These are phyloP conservation scores for Metarhizium humberi DNA, from an alignment of 2,329 filamentous ascomycete species.

Conservation along the genomic window DNA sequence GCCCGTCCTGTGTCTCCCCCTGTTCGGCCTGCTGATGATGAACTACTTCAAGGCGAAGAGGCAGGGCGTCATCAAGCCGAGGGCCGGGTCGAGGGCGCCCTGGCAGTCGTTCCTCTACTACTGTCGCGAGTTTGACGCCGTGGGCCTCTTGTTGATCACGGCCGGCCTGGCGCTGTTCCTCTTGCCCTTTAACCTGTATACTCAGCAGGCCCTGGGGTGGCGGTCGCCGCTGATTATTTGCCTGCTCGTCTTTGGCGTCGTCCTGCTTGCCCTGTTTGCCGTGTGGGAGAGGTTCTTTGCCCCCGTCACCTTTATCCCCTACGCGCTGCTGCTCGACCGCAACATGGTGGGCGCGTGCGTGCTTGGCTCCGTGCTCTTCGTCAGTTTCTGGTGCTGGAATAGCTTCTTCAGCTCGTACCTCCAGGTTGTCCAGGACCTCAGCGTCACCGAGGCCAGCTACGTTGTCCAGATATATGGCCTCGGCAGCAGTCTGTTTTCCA, in stretches of 20 bases:
- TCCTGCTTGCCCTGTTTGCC: slow-evolving; percentile 45
- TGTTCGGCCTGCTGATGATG: slow-evolving; percentile 46
- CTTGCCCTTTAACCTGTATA: slow-evolving; percentile 45
- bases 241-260: slow-evolving; percentile 47
- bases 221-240: slow-evolving; percentile 29
- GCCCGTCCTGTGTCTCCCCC: slow-evolving; percentile 50
- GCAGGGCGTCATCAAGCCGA: slow-evolving; percentile 39
- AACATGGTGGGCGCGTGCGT: slow-evolving; percentile 39
- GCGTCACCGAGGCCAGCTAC: slow-evolving; percentile 47
- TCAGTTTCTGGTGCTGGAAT: slow-evolving; percentile 37
- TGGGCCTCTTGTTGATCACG: slow-evolving; percentile 48
- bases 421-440: slow-evolving; percentile 35
- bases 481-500: slow-evolving; percentile 36
- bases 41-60: slow-evolving; percentile 50
- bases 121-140: slow-evolving; percentile 47
- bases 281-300: slow-evolving; percentile 50
- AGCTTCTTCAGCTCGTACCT: slow-evolving; percentile 43
- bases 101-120: slow-evolving; percentile 41
- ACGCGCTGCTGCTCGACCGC: slow-evolving; percentile 37
- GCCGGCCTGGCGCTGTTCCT: slow-evolving; percentile 50
- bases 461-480: slow-evolving; percentile 41
- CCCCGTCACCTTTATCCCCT: slow-evolving; percentile 22
- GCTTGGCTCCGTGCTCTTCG: slow-evolving; percentile 28
- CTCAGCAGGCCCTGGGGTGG: background rate
- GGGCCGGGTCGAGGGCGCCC: slow-evolving; percentile 24